Evolutionary conservation across 1,284 basidiomycete genomes (phyloP), one percentile per base, ranked within the genome.

Genomic region (Ganoderma sinense): DNA sequence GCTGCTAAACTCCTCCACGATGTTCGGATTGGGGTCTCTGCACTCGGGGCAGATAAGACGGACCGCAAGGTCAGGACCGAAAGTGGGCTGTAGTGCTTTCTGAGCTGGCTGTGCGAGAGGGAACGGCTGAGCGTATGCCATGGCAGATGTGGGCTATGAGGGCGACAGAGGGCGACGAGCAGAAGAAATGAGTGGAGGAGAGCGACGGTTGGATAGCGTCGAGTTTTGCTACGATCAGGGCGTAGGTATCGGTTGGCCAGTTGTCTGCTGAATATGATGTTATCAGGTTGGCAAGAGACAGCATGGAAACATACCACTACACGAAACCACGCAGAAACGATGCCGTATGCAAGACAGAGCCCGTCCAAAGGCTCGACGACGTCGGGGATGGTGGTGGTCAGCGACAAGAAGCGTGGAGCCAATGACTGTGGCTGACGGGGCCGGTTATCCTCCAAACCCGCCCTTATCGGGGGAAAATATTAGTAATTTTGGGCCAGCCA

Each of bases 1-100:
- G 74, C 94, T 95, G 77, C 95, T 94, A 84, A 98, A 99, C 84
- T 99, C 97, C 85, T 99, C 98, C 76, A 97, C 89, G 77, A 99
- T 95, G 75, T 97, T 93, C 18, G 96, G 96, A 76, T 95, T 95
- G 70, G 95, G 95, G 78, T 94, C 93, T 82, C 92, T 88, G 84
- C 97, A 99, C 78, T 99, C 96, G 31, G 96, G 97, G 79, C 97
- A 99, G 75, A 97, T 94, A 75, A 97, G 90, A 59, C 94, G 92
- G 73, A 97, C 94, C 66, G 95, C 93, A 68, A 97, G 87, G 81
- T 97, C 93, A 73, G 94, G 90, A 67, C 91, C 89, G 79, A 85
- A 94, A 36, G 86, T 87, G n/a, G 87, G 86, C 74, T 86, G 86
- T 51, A 85, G 85, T 43, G 80, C 75, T 71, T 83, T 85, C 78